Evolutionary conservation across 768 basidiomycete species (phyloP).

Genomic region (Suillus sp.): DNA sequence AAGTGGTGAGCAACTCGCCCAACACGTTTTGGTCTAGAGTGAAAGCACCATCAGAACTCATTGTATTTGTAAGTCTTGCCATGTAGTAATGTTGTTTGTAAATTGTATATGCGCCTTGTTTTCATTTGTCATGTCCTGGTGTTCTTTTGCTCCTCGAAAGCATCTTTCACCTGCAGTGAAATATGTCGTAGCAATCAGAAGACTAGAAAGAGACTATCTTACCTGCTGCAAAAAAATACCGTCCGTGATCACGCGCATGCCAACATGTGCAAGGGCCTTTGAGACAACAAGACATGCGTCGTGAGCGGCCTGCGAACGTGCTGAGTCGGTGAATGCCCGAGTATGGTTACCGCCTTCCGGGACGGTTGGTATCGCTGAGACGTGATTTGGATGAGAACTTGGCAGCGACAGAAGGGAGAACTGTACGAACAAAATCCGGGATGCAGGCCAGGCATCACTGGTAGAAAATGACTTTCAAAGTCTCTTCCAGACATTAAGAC

Average conservation of each 20-base stretch:
- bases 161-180: slow-evolving; percentile 43
- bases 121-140: slow-evolving; percentile 14
- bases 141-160: slow-evolving; percentile 50
- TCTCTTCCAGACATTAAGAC: not conserved
- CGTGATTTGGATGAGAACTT: not conserved
- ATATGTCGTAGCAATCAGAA: slow-evolving; percentile 5
- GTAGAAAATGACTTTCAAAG: slow-evolving; percentile 11
- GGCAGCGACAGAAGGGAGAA: slow-evolving; percentile 1
- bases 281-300: slow-evolving; percentile 66
- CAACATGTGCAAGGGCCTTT: slow-evolving; percentile 71
- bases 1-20: slow-evolving; percentile 42
- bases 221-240: slow-evolving; percentile 63
- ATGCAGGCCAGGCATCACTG: slow-evolving; percentile 68
- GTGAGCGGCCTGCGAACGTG: slow-evolving; percentile 62
- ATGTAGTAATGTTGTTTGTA: not conserved
- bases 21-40: not conserved
- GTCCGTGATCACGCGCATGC: slow-evolving; percentile 70
- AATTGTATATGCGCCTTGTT: not conserved
- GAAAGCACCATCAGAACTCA: not conserved
- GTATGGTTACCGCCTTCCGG: slow-evolving; percentile 80
- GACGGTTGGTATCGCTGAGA: slow-evolving; percentile 72
- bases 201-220: not conserved
- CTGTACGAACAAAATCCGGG: slow-evolving; percentile 55
- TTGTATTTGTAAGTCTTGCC: not conserved
- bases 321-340: slow-evolving; percentile 61